Conservation (phyloP, 345 rosid species). For the Orychophragmus violaceus region DNA sequence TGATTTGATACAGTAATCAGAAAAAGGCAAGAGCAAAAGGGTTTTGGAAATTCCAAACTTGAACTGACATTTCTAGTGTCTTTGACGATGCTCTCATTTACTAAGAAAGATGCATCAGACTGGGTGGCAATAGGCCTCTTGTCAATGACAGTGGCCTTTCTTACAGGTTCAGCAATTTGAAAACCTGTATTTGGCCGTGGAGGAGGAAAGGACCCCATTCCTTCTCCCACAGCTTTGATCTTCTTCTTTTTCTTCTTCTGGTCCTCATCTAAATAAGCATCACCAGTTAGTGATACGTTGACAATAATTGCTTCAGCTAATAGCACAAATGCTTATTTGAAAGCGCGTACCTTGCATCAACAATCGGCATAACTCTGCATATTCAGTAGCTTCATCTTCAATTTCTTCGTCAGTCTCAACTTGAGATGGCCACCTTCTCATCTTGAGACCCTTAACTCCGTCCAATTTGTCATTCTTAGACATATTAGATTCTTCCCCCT, state of each 20-base stretch:
- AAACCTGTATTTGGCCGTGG: slow-evolving; percentile 37
- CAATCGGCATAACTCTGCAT: slow-evolving; percentile 78
- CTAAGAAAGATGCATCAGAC: slow-evolving; percentile 34
- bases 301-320: background rate
- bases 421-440: slow-evolving; percentile 74
- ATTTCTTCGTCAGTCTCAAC: slow-evolving; percentile 85
- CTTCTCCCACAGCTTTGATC: slow-evolving; percentile 38
- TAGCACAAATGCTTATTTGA: slow-evolving; percentile 8
- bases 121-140: slow-evolving; percentile 38
- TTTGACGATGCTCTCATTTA: slow-evolving; percentile 38
- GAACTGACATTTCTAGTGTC: slow-evolving; percentile 58
- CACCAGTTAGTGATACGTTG: slow-evolving; percentile 7
- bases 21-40: background rate
- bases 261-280: slow-evolving; percentile 52
- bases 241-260: slow-evolving; percentile 81
- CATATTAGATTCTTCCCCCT: slow-evolving; percentile 63
- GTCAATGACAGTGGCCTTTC: slow-evolving; percentile 44
- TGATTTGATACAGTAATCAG: background rate
- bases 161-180: slow-evolving; percentile 42
- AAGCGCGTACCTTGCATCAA: slow-evolving; percentile 83
- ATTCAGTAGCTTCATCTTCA: slow-evolving; percentile 97
- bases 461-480: slow-evolving; percentile 64
- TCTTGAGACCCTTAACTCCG: slow-evolving; percentile 84
- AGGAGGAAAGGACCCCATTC: slow-evolving; percentile 38
- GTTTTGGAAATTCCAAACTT: background rate